Conservation (phyloP, 805 yeast species). For the Starmerella apis region DNA sequence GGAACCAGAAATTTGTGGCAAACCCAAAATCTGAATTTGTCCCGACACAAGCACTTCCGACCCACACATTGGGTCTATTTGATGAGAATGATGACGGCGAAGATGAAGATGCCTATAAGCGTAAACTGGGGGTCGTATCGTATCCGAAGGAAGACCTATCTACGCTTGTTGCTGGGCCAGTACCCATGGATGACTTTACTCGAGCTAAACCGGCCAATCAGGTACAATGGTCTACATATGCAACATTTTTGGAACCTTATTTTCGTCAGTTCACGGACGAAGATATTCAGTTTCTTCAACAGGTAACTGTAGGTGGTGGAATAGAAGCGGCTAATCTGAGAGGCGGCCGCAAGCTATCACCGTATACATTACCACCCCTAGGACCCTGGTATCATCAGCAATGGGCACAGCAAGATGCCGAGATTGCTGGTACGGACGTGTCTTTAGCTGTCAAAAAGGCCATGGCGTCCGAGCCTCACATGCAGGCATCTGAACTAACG, state of each 20-base stretch:
- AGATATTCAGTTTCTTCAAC: slow-evolving; percentile 63
- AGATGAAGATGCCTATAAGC: slow-evolving; percentile 62
- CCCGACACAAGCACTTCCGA: slow-evolving; percentile 55
- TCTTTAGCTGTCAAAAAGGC: slow-evolving; percentile 48
- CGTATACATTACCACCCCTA: slow-evolving; percentile 71
- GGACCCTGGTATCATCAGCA: slow-evolving; percentile 73
- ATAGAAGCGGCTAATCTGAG: slow-evolving; percentile 27
- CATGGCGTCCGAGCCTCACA: slow-evolving; percentile 29
- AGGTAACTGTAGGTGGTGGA: slow-evolving; percentile 39
- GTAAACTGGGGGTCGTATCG: slow-evolving; percentile 78
- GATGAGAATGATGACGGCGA: slow-evolving; percentile 57
- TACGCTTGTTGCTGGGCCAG: slow-evolving; percentile 71
- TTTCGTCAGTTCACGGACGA: slow-evolving; percentile 70
- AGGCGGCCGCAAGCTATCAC: slow-evolving; percentile 34
- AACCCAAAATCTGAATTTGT: slow-evolving; percentile 73
- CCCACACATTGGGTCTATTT: slow-evolving; percentile 58
- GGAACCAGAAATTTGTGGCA: slow-evolving; percentile 34
- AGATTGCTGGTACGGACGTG: slow-evolving; percentile 16
- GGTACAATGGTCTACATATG: slow-evolving; percentile 82
- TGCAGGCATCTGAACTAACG: slow-evolving; percentile 8
- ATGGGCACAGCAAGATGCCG: slow-evolving; percentile 45
- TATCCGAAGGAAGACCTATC: slow-evolving; percentile 71
- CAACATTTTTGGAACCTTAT: slow-evolving; percentile 73
- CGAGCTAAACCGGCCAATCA: slow-evolving; percentile 78
- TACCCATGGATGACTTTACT: slow-evolving; percentile 80